Evolutionary conservation across 371 early-diverging fungal species (phyloP).

Genomic region (Lichtheimia ornata): DNA sequence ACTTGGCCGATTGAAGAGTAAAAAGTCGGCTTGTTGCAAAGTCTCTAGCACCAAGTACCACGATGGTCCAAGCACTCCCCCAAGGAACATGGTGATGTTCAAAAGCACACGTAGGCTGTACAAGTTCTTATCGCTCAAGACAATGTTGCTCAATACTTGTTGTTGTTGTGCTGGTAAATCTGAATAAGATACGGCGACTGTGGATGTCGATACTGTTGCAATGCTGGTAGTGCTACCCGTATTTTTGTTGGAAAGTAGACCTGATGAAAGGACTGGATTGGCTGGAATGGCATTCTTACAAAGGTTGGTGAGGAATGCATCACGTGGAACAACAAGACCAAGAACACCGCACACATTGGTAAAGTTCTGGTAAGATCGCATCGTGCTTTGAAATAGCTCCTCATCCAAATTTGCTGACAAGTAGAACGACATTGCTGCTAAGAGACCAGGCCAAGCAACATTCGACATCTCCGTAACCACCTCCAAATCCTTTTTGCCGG

Average conservation of each 20-base stretch:
- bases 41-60: constrained; percentile 92
- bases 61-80: constrained; percentile 72
- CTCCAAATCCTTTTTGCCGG: constrained; percentile 55
- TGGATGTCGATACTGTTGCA: constrained; percentile 16
- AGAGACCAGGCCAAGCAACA: constrained; percentile 81
- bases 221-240: constrained; percentile 27
- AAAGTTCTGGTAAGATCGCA: constrained; percentile 77
- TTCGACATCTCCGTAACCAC: constrained; percentile 81
- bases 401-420: constrained; percentile 82
- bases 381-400: constrained; percentile 73
- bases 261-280: constrained; percentile 49
- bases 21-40: constrained; percentile 80
- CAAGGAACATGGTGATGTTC: constrained; percentile 74
- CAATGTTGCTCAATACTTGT: constrained; percentile 41
- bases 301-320: constrained; percentile 83
- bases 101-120: constrained; percentile 77
- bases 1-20: constrained; percentile 46
- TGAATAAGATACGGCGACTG: constrained; percentile 27
- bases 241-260: constrained; percentile 25
- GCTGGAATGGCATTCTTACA: constrained; percentile 78
- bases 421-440: constrained; percentile 80
- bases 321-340: constrained; percentile 76
- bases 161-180: constrained; percentile 46
- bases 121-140: constrained; percentile 77
- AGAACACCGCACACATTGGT: constrained; percentile 86